Evolutionary conservation across 148 eudicot genomes (phyloP), one percentile per base, ranked within the genome.

Genomic region (Amaranthus hypochondriacus): DNA sequence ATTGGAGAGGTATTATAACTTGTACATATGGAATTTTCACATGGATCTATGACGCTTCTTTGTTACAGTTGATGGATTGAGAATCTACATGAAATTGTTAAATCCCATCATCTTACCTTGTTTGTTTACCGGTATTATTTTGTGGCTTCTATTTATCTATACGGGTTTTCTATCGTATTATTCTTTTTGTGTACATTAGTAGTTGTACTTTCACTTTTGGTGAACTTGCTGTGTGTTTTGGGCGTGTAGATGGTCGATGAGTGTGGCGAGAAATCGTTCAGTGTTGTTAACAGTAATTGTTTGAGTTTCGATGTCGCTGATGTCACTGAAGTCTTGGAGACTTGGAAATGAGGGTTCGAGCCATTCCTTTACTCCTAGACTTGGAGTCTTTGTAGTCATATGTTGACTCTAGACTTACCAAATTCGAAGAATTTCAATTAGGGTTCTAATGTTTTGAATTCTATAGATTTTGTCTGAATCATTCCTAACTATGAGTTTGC

Each of bases 11-110:
- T 65, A 51, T 78, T 56, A 28, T 28, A 76, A 70, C 72, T 73
- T 82, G 85, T 79, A 82, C 82, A 82, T 82, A 81, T 46, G 77
- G 81, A 52, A 28, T 53, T 56, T 68, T 73, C 71, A 74, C 71
- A 55, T 70, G 75, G 73, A 61, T 44, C 48, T 48, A 48, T 48
- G 74, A 69, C 72, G 73, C 49, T 80, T 71, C 74, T 70, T 79
- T 78, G 84, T 77, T 72, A 60, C 56, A 70, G 69, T 70, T 54
- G 64, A 72, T 77, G 70, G 74, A 59, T 73, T 61, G 56, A 58
- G 66, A 58, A 61, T 51, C 78, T n/a, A 74, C 52, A 50, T 72
- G 48, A 73, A 70, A 56, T 62, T 69, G 63, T 63, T 79, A 57
- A 73, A 78, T 70, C 72, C 71, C 39, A 28, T 63, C 78, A 69